phyloP scores from a whole-genome alignment of 495 filamentous ascomycete genomes.

The Trichocladium uniseriatum region DNA sequence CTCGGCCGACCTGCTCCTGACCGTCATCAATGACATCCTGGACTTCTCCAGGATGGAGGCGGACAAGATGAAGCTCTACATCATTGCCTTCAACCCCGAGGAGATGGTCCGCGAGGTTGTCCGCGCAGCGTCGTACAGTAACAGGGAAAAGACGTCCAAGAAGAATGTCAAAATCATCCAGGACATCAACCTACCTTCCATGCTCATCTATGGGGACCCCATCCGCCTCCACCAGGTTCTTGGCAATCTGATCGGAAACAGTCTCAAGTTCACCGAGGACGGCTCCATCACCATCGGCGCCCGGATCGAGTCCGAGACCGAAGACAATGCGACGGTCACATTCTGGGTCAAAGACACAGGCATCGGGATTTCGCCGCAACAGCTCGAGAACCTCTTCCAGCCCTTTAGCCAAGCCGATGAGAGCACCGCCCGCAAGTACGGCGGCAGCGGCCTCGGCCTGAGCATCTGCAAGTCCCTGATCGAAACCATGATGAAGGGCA shows the following conservation, averaged over 20 bases:
- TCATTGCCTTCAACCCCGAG: slow-evolving; percentile 72
- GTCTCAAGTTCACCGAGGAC: slow-evolving; percentile 84
- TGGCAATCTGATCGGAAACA: slow-evolving; percentile 88
- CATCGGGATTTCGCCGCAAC: slow-evolving; percentile 76
- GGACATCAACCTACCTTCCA: slow-evolving; percentile 64
- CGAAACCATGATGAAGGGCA: slow-evolving; percentile 79
- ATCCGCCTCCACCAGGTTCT: slow-evolving; percentile 87
- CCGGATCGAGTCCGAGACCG: slow-evolving; percentile 57
- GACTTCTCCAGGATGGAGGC: slow-evolving; percentile 93
- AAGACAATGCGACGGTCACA: slow-evolving; percentile 59
- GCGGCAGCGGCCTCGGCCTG: slow-evolving; percentile 80
- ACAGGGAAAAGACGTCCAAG: slow-evolving; percentile 58
- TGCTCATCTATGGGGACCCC: slow-evolving; percentile 83
- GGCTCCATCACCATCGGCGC: slow-evolving; percentile 76
- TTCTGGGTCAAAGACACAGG: slow-evolving; percentile 87
- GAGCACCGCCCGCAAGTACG: slow-evolving; percentile 78
- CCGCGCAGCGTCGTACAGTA: slow-evolving; percentile 74
- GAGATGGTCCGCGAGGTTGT: slow-evolving; percentile 85
- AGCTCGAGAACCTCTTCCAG: slow-evolving; percentile 74
- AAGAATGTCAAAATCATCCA: slow-evolving; percentile 54
- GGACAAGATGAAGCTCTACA: slow-evolving; percentile 89
- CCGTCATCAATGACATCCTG: slow-evolving; percentile 89
- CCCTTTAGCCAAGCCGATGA: slow-evolving; percentile 88
- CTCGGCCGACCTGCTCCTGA: slow-evolving; percentile 82
- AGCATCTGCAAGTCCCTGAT: slow-evolving; percentile 94